Evolutionary conservation across 768 basidiomycete species (phyloP).

Genomic region (Chalciporus piperatus): DNA sequence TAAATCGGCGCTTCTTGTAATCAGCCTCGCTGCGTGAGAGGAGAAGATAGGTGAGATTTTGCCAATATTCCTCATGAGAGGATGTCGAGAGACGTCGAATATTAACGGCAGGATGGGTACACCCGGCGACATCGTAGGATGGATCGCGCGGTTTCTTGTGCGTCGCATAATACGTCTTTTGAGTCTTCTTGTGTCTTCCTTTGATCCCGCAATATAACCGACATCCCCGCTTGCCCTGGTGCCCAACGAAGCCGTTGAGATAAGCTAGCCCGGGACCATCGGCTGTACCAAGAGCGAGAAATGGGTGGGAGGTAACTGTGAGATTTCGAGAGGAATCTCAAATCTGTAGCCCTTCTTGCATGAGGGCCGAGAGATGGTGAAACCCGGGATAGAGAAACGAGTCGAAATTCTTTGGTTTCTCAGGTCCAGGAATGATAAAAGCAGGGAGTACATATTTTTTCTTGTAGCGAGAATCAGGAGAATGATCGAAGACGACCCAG

Average conservation of each 20-base stretch:
- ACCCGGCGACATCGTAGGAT: background rate
- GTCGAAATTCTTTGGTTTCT: too few relatives aligned
- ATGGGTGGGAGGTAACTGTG: too few relatives aligned
- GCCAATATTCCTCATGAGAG: background rate
- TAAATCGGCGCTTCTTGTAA: background rate
- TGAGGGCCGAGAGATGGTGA: too few relatives aligned
- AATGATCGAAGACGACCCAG: background rate
- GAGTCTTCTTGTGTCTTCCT: constrained; percentile 10
- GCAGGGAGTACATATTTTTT: background rate
- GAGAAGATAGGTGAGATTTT: background rate
- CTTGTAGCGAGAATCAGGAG: background rate
- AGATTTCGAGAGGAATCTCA: too few relatives aligned
- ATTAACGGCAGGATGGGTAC: background rate
- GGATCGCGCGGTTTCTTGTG: background rate
- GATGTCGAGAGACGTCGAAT: background rate
- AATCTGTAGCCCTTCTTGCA: too few relatives aligned
- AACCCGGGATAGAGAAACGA: too few relatives aligned
- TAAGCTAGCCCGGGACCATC: background rate
- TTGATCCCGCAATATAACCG: constrained; percentile 26
- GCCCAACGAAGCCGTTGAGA: constrained; percentile 35
- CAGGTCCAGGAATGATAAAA: background rate
- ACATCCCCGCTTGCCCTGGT: constrained; percentile 26
- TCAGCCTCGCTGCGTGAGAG: background rate
- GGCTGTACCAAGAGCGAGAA: too few relatives aligned
- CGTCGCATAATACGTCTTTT: background rate